Percentiles rank a stretch among this genome's conserved stretches.
phyloP scores from a whole-genome alignment of 225 moss, liverwort and hornwort genomes.

The Rhytidiadelphus loreus region DNA sequence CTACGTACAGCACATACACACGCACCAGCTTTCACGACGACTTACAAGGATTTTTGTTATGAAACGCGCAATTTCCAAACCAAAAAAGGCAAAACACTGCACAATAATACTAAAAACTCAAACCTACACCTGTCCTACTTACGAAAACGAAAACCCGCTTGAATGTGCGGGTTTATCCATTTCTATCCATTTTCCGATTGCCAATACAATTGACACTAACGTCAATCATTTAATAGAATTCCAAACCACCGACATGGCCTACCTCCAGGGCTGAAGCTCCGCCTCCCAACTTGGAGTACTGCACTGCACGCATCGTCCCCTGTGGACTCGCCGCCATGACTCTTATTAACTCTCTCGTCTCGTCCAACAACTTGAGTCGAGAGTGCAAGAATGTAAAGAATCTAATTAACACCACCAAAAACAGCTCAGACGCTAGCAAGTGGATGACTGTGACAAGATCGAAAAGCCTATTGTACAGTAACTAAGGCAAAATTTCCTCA shows the following conservation, averaged over 20 bases:
- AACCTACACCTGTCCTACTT: background rate
- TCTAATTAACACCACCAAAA: background rate
- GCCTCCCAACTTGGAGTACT: slow-evolving; percentile 16
- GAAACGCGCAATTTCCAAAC: background rate
- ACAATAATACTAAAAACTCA: background rate
- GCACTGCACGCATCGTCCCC: slow-evolving; percentile 21
- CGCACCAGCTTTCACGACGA: background rate
- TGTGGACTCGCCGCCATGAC: background rate
- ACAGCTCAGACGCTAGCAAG: background rate
- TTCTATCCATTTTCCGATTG: background rate
- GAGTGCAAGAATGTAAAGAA: background rate
- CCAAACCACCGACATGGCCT: background rate
- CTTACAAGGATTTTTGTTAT: background rate
- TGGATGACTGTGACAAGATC: no score
- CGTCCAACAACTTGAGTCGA: background rate
- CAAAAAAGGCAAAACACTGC: no score
- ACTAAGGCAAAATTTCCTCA: no score
- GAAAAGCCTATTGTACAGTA: no score
- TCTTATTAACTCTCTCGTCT: background rate
- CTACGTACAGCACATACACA: background rate
- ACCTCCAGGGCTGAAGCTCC: slow-evolving; percentile 22
- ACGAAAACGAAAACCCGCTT: background rate
- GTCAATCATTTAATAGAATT: background rate
- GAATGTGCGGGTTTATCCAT: no score
- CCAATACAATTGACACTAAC: background rate